Percentiles rank a stretch among this genome's conserved stretches.
These are phyloP conservation scores for Hawksworthiomyces lignivorus DNA, from an alignment of 2,329 filamentous ascomycete species.

Conservation along the genomic window DNA sequence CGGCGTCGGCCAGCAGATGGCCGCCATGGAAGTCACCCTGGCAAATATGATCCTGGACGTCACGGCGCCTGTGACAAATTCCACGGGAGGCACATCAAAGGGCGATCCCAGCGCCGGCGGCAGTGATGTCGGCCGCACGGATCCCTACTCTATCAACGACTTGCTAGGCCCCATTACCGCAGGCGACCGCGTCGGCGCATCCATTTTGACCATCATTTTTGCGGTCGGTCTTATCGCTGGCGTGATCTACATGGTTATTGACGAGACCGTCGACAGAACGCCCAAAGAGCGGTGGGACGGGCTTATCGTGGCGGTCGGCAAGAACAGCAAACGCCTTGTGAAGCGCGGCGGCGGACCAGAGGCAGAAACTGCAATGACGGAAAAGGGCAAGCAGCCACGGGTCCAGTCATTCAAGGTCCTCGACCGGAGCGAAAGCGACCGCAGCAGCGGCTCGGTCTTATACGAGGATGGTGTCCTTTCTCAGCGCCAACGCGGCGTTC, in stretches of 20 bases:
- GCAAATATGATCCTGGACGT: conserved; percentile 47
- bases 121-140: conserved; percentile 4
- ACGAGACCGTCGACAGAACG: conserved; percentile 34
- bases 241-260: conserved; percentile 39
- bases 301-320: conserved; percentile 11
- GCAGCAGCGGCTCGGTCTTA: conserved; percentile 8
- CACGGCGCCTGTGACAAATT: conserved; percentile 29
- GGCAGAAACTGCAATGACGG: background rate
- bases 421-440: conserved; percentile 3
- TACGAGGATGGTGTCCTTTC: too few species aligned
- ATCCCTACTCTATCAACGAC: background rate
- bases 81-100: conserved; percentile 41
- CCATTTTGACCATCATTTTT: conserved; percentile 32
- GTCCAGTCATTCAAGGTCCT: conserved; percentile 2
- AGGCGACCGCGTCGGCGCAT: conserved; percentile 13
- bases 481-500: too few species aligned
- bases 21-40: conserved; percentile 57
- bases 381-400: conserved; percentile 5
- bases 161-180: conserved; percentile 1
- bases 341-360: conserved; percentile 1
- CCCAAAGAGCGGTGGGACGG: conserved; percentile 25
- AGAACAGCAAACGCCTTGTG: conserved; percentile 6
- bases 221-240: conserved; percentile 47
- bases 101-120: conserved; percentile 35
- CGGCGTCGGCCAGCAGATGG: conserved; percentile 66